A percentile compares a stretch with the other conserved stretches of the same genome.
Conservation (phyloP, 2,329 filamentous ascomycete genomes). For the Paecilomyces sp. region DNA sequence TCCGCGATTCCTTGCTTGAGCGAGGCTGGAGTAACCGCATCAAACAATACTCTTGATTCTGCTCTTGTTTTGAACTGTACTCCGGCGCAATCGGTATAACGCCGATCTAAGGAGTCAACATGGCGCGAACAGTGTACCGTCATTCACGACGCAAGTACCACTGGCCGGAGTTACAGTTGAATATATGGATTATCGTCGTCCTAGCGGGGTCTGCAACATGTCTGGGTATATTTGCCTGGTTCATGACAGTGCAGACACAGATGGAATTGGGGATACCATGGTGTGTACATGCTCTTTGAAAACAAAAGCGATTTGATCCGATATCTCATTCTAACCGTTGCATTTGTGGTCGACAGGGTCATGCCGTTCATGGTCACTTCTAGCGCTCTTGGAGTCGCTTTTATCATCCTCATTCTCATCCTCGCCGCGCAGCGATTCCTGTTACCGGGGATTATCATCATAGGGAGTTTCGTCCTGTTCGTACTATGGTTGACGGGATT, state of each 20-base stretch:
- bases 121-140: constrained; percentile 24
- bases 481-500: constrained; percentile 55
- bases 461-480: constrained; percentile 55
- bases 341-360: constrained; percentile 42
- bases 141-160: constrained; percentile 44
- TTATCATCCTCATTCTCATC: constrained; percentile 52
- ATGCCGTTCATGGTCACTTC: constrained; percentile 58
- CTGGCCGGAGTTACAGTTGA: constrained; percentile 60
- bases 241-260: constrained; percentile 51
- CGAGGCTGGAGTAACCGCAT: neutral
- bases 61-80: no score
- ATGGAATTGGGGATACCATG: constrained; percentile 53
- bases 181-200: constrained; percentile 59
- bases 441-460: constrained; percentile 52
- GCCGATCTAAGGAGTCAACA: constrained; percentile 11
- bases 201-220: constrained; percentile 51
- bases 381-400: constrained; percentile 49
- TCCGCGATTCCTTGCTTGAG: neutral
- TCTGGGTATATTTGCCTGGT: constrained; percentile 54
- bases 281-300: constrained; percentile 31
- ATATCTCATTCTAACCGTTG: neutral
- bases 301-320: neutral
- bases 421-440: constrained; percentile 51
- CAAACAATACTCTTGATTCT: neutral
- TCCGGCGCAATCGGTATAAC: neutral